These are phyloP conservation scores for Coemansia sp. DNA, from an alignment of 371 early-diverging fungal species.

Conservation along the genomic window DNA sequence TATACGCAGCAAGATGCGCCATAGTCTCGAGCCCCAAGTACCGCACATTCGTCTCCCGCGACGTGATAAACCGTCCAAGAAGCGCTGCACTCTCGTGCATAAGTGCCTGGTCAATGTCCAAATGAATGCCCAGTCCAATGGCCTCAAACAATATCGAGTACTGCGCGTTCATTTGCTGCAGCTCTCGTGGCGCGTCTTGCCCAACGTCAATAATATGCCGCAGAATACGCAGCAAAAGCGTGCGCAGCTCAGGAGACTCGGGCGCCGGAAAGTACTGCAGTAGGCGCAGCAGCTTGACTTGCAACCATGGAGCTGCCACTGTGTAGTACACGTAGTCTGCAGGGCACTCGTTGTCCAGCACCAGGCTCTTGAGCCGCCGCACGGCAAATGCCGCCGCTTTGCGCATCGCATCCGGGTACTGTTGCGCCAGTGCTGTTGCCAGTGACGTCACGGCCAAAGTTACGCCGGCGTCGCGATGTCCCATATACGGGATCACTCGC, in stretches of 20 bases:
- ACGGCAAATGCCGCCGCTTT: slow-evolving; percentile 65
- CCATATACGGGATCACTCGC: slow-evolving; percentile 75
- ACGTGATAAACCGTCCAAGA: slow-evolving; percentile 83
- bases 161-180: slow-evolving; percentile 96
- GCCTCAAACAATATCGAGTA: slow-evolving; percentile 96
- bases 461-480: slow-evolving; percentile 84
- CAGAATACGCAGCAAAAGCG: slow-evolving; percentile 66
- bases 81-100: slow-evolving; percentile 79
- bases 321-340: slow-evolving; percentile 93
- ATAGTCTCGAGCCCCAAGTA: slow-evolving; percentile 95
- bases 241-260: slow-evolving; percentile 64
- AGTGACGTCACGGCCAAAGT: slow-evolving; percentile 79
- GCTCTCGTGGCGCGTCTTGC: slow-evolving; percentile 87
- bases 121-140: slow-evolving; percentile 89
- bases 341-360: slow-evolving; percentile 81
- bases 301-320: slow-evolving; percentile 96
- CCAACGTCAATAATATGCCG: slow-evolving; percentile 80
- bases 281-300: slow-evolving; percentile 89
- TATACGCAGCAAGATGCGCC: slow-evolving; percentile 90
- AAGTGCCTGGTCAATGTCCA: slow-evolving; percentile 84
- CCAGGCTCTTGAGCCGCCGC: slow-evolving; percentile 75
- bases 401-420: slow-evolving; percentile 76
- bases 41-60: slow-evolving; percentile 93
- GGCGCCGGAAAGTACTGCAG: slow-evolving; percentile 93
- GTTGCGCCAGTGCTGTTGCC: slow-evolving; percentile 84